Evolutionary conservation across 371 early-diverging fungal genomes (phyloP), one percentile per base, ranked within the genome.

Genomic region (Lichtheimia hyalospora): DNA sequence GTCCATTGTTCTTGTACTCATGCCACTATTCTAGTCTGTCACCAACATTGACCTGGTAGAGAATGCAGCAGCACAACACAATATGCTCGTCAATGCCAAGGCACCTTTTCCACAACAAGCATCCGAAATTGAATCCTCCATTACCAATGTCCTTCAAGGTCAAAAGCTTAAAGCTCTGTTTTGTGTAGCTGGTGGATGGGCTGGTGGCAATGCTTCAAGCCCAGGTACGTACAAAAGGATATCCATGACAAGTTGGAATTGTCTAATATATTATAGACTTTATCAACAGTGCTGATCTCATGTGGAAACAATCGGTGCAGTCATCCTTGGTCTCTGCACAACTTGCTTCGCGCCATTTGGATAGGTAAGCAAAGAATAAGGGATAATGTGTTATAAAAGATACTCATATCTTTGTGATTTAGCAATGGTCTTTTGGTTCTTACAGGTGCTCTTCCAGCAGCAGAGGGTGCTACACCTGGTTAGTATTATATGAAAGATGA

Each of bases 141-240:
- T 88, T 20, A 57, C 63, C 1, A 61, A 64, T 5, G 54, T 74
- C 13, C 58, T 80, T 12, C 70, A 71, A 3, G 77, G 61, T 14
- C 54, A 67, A 46, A 88, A 91, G 60, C 71, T 92, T 12, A 91
- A 90, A 56, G 95, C 92, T 5, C 78, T 98, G 48, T 70, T 98
- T 42, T 94, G 93, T 70, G 96, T 94, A 5, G 97, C 98, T 34
- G 98, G 98, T 54, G 98, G 98, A 27, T 98, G 96, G 95, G 93
- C 90, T 28, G 96, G 96, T 43, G 98, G 98, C n/a, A 93, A 92
- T 65, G 88, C 93, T 21, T 80, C 80, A 7, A 83, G 81, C 66
- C 64, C 75, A 57, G 86, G 92, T 91, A 79, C 23, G 68, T 5
- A 15, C 24, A 18, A 0, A 54, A 41, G 18, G 20, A 42, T 15